A percentile compares a stretch with the other conserved stretches of the same genome.
phyloP scores from a whole-genome alignment of 257 asterid genomes.

The Scutellaria barbata region DNA sequence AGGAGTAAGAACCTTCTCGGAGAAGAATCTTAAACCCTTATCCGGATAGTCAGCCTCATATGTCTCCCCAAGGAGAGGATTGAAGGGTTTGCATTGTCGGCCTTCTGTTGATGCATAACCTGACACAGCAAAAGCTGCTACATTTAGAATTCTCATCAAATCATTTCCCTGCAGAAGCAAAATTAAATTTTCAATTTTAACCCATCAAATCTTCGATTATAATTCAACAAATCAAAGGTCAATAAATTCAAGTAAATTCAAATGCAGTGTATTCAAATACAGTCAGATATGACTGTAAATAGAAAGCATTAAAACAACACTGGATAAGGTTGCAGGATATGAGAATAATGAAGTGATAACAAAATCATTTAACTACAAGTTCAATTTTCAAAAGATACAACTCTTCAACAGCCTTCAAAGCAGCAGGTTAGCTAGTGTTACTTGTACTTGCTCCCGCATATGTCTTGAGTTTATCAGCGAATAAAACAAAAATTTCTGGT shows the following conservation, averaged over 20 bases:
- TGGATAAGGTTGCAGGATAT: constrained; percentile 24
- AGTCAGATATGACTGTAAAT: neutral
- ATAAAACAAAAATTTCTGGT: neutral
- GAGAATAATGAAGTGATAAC: constrained; percentile 14
- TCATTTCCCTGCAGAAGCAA: constrained; percentile 82
- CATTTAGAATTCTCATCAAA: constrained; percentile 90
- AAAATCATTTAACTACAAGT: constrained; percentile 24
- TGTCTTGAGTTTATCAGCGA: constrained; percentile 5
- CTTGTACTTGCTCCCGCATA: neutral
- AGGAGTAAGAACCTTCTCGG: constrained; percentile 70
- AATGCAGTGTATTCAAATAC: constrained; percentile 16
- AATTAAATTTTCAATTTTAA: constrained; percentile 21
- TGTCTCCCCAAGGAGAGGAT: constrained; percentile 99
- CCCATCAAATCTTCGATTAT: neutral
- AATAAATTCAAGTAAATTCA: constrained; percentile 23
- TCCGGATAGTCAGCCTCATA: constrained; percentile 99
- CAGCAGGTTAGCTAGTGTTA: neutral
- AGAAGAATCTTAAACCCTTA: constrained; percentile 89
- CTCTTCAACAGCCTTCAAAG: constrained; percentile 21
- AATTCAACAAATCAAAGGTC: constrained; percentile 20
- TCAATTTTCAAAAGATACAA: constrained; percentile 24
- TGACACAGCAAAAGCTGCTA: constrained; percentile 99
- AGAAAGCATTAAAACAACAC: constrained; percentile 8
- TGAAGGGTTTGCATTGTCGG: constrained; percentile 96
- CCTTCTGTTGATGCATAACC: constrained; percentile 99